Percentiles rank a stretch among this genome's conserved stretches.
Conservation (phyloP, 306 rosid genomes). For the Lagenaria siceraria region DNA sequence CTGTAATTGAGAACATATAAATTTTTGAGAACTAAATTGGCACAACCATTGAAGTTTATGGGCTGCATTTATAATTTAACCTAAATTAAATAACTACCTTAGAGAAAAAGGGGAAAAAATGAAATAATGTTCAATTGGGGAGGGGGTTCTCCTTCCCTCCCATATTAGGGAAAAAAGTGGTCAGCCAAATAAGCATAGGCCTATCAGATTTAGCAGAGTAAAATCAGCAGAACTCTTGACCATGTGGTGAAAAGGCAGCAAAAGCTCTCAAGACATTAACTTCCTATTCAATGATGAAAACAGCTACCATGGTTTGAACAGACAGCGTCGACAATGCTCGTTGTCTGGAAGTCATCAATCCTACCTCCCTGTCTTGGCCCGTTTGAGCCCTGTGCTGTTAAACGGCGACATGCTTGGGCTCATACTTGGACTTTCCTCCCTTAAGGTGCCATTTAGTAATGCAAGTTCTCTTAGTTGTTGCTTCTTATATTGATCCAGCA, state of each 20-base stretch:
- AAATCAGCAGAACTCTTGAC: conserved; percentile 5
- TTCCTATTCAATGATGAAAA: neutral
- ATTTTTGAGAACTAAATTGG: neutral
- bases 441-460: conserved; percentile 71
- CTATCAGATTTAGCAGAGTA: neutral
- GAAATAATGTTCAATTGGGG: conserved; percentile 1
- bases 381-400: conserved; percentile 72
- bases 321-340: neutral
- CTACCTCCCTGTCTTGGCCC: conserved; percentile 77
- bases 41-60: neutral
- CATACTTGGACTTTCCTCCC: conserved; percentile 96
- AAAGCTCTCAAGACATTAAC: neutral
- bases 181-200: neutral
- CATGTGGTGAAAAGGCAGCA: conserved; percentile 3
- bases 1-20: neutral
- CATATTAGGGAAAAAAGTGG: neutral
- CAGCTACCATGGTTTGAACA: neutral
- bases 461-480: conserved; percentile 83
- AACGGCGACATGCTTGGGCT: conserved; percentile 93
- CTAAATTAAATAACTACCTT: neutral
- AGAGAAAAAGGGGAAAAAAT: neutral
- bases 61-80: conserved; percentile 2
- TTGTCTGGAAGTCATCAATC: neutral
- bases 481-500: conserved; percentile 81
- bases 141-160: neutral